Percentiles rank a stretch among this genome's conserved stretches.
These are phyloP conservation scores for Parietaria judaica DNA, from an alignment of 306 rosid species.

Conservation along the genomic window DNA sequence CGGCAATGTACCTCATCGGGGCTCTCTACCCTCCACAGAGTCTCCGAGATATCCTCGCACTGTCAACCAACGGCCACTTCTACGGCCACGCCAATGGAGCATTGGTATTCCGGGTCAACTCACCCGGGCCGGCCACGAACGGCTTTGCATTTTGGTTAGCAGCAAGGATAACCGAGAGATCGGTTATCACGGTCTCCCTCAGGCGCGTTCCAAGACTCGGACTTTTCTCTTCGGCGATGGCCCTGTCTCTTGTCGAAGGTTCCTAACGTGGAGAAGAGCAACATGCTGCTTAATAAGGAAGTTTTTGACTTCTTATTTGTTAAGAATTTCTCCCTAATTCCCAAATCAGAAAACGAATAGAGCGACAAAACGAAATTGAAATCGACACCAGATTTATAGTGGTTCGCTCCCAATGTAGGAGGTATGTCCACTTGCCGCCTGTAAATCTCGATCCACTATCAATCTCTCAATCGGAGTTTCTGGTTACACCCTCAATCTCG, in stretches of 20 bases:
- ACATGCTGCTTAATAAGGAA: slow-evolving; percentile 75
- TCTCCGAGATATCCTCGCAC: slow-evolving; percentile 93
- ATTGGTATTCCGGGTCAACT: slow-evolving; percentile 83
- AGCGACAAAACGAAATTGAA: no score
- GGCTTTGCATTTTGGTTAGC: slow-evolving; percentile 83
- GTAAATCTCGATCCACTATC: no score
- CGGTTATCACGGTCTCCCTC: slow-evolving; percentile 77
- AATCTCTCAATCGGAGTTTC: no score
- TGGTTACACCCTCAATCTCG: no score
- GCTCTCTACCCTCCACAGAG: slow-evolving; percentile 94
- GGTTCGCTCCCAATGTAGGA: no score
- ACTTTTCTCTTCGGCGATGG: slow-evolving; percentile 59
- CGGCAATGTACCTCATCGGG: slow-evolving; percentile 71
- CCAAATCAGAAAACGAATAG: no score
- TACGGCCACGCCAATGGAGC: slow-evolving; percentile 92
- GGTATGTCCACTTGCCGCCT: no score
- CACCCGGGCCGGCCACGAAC: slow-evolving; percentile 81
- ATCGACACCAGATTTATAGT: no score
- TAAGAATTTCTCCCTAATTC: no score
- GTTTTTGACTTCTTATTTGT: slow-evolving; percentile 89
- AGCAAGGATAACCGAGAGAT: slow-evolving; percentile 70
- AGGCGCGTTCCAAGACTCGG: slow-evolving; percentile 95
- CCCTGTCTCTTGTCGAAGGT: slow-evolving; percentile 75
- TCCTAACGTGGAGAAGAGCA: slow-evolving; percentile 67
- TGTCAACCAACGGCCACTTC: slow-evolving; percentile 93